phyloP scores from a whole-genome alignment of 176 grass and related monocot species.

The Musa schizocarpa region DNA sequence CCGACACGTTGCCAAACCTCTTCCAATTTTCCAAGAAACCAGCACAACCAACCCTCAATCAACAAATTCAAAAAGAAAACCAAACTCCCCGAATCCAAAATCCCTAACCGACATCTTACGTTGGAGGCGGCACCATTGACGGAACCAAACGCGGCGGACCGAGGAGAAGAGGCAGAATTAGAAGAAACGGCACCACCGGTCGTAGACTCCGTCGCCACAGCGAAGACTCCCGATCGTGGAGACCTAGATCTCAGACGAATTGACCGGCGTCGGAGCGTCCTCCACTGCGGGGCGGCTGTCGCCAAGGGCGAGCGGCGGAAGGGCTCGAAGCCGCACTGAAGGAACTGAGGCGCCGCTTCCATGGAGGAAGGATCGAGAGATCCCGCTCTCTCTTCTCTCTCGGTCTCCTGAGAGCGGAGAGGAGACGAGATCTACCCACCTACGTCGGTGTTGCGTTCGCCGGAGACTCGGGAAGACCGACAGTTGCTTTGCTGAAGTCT shows the following conservation, averaged over 20 bases:
- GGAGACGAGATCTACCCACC: neutral
- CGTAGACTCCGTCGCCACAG: conserved; percentile 57
- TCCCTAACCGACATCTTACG: conserved; percentile 23
- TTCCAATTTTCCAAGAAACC: conserved; percentile 24
- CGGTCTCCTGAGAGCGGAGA: neutral
- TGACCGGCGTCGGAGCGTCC: neutral
- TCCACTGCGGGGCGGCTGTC: neutral
- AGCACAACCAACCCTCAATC: neutral
- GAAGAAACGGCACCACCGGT: conserved; percentile 2
- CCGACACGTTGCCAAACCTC: conserved; percentile 70
- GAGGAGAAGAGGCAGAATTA: neutral
- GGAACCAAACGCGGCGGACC: neutral
- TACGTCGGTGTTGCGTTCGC: neutral
- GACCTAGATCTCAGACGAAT: neutral
- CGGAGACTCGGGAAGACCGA: neutral
- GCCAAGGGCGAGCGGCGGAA: conserved; percentile 24
- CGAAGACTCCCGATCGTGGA: conserved; percentile 31
- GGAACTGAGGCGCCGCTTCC: conserved; percentile 59
- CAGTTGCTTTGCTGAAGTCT: no score
- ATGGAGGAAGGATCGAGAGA: conserved; percentile 14
- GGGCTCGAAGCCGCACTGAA: conserved; percentile 46
- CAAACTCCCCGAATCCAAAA: neutral
- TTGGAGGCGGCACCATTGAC: conserved; percentile 36
- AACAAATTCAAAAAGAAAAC: neutral
- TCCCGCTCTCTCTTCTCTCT: neutral